These are phyloP conservation scores for Gossypium lobatum DNA, from an alignment of 441 rosid species.

Conservation along the genomic window DNA sequence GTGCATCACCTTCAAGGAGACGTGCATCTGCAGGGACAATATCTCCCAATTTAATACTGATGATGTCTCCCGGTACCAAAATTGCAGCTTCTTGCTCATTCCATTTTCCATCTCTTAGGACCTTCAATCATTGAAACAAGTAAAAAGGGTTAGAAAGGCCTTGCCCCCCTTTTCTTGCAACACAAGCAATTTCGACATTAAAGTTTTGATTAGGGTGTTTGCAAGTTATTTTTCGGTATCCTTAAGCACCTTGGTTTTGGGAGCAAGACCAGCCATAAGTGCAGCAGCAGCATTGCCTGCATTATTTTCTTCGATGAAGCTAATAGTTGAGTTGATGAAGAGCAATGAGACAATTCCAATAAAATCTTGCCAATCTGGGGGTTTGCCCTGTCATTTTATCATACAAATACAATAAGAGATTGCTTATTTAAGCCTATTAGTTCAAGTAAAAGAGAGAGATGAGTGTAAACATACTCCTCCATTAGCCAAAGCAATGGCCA, in stretches of 20 bases:
- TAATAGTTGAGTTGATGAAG: conserved; percentile 62
- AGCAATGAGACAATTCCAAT: conserved; percentile 56
- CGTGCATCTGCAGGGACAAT: conserved; percentile 72
- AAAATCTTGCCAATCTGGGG: conserved; percentile 81
- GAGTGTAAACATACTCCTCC: conserved; percentile 29
- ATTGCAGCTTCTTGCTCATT: conserved; percentile 63
- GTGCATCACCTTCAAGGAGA: conserved; percentile 64
- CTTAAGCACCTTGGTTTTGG: conserved; percentile 49
- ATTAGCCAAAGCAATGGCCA: conserved; percentile 47
- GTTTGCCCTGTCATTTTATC: conserved; percentile 46
- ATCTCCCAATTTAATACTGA: conserved; percentile 67
- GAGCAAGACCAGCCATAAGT: conserved; percentile 78
- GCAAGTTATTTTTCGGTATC: neutral
- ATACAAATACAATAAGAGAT: neutral
- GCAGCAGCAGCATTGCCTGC: conserved; percentile 81
- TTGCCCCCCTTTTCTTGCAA: neutral
- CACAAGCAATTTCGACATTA: neutral
- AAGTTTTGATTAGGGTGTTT: neutral
- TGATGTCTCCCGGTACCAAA: conserved; percentile 62
- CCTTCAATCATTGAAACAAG: conserved; percentile 26
- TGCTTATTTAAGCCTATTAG: neutral
- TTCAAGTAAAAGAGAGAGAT: neutral
- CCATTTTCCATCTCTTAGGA: conserved; percentile 61
- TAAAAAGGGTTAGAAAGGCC: neutral
- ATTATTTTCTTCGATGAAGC: conserved; percentile 70